Conservation (phyloP, 2,329 filamentous ascomycete species). For the Cadophora sp. region DNA sequence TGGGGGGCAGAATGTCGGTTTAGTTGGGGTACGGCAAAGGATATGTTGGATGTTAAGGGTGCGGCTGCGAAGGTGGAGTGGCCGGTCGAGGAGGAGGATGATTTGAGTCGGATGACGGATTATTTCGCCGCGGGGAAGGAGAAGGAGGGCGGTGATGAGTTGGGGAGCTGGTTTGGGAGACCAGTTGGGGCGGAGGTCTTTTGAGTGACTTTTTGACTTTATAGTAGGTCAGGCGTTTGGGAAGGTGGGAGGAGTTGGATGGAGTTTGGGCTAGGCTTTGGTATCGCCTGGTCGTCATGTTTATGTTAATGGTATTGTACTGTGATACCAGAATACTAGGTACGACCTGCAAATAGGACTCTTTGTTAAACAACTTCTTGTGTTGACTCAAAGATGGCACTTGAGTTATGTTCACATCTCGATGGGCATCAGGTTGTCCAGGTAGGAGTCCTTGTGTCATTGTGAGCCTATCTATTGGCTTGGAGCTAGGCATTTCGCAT, state of each 20-base stretch:
- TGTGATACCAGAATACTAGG: too few relatives aligned
- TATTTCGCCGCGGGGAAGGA: slow-evolving; percentile 63
- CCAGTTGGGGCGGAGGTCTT: slow-evolving; percentile 43
- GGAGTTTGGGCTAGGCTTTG: too few relatives aligned
- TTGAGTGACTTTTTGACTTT: slow-evolving; percentile 23
- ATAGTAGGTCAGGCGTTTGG: neutral
- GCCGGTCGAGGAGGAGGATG: slow-evolving; percentile 76
- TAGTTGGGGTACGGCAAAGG: slow-evolving; percentile 94
- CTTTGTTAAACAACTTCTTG: too few relatives aligned
- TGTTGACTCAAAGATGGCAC: too few relatives aligned
- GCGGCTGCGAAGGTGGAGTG: slow-evolving; percentile 79
- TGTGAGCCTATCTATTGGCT: too few relatives aligned
- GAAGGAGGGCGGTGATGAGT: slow-evolving; percentile 57
- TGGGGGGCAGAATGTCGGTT: slow-evolving; percentile 95
- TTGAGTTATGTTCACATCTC: too few relatives aligned
- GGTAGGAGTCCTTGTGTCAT: too few relatives aligned
- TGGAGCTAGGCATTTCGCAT: too few relatives aligned
- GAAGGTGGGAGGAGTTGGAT: neutral
- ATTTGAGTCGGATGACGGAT: slow-evolving; percentile 74
- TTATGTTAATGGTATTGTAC: too few relatives aligned
- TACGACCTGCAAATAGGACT: too few relatives aligned
- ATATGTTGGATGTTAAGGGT: slow-evolving; percentile 75
- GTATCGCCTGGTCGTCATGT: too few relatives aligned
- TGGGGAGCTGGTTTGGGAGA: slow-evolving; percentile 81
- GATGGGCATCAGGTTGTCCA: too few relatives aligned